Percentiles rank a stretch among this genome's conserved stretches.
These are phyloP conservation scores for Ceriops decandra DNA, from an alignment of 345 rosid genomes.

Conservation along the genomic window DNA sequence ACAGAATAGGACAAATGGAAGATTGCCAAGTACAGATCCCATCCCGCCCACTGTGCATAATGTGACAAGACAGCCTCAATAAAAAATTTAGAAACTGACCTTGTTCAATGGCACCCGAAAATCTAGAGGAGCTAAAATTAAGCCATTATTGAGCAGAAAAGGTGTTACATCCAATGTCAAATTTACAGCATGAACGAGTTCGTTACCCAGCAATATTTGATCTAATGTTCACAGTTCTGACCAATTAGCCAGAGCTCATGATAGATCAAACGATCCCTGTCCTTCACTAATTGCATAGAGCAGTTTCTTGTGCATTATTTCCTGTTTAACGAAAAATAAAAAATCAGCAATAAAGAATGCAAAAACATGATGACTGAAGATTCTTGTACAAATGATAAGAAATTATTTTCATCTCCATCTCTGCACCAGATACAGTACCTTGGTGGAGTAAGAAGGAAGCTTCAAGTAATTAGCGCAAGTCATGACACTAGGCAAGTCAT, in stretches of 20 bases:
- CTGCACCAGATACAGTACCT: slow-evolving; percentile 44
- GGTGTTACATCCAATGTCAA: slow-evolving; percentile 26
- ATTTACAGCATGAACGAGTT: slow-evolving; percentile 27
- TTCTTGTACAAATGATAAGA: background rate
- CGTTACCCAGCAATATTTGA: slow-evolving; percentile 10
- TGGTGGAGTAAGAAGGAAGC: slow-evolving; percentile 96
- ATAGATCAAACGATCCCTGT: slow-evolving; percentile 94
- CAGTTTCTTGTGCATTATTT: slow-evolving; percentile 88
- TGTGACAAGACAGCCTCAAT: background rate
- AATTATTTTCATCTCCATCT: background rate
- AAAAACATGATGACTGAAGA: background rate
- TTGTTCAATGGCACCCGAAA: slow-evolving; percentile 20
- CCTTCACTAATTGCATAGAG: slow-evolving; percentile 93
- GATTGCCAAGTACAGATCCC: background rate
- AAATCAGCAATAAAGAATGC: slow-evolving; percentile 12
- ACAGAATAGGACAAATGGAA: background rate
- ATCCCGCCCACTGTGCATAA: background rate
- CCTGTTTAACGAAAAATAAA: slow-evolving; percentile 45
- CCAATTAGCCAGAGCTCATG: slow-evolving; percentile 45
- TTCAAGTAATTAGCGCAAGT: slow-evolving; percentile 99
- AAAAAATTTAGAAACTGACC: slow-evolving; percentile 25
- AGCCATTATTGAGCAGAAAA: slow-evolving; percentile 41
- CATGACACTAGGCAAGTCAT: slow-evolving; percentile 97
- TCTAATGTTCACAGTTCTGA: slow-evolving; percentile 25
- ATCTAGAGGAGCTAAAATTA: slow-evolving; percentile 16